phyloP scores from a whole-genome alignment of 2,329 filamentous ascomycete genomes.

The Nigrospora oryzae region DNA sequence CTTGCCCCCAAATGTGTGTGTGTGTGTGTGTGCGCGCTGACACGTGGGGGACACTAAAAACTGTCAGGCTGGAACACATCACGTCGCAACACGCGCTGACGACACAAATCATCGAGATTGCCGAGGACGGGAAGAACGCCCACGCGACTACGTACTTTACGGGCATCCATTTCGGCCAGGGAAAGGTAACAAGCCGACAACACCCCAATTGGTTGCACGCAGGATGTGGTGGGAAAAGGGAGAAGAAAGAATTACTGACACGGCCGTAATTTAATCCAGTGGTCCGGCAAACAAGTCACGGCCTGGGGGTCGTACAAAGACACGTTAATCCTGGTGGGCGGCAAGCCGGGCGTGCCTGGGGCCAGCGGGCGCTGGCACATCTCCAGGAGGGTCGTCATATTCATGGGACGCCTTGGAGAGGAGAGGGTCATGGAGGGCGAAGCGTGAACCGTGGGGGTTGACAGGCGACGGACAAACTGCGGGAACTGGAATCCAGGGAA shows the following conservation, averaged over 20 bases:
- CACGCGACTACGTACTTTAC: slow-evolving; percentile 6
- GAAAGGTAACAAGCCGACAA: neutral
- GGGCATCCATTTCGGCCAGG: slow-evolving; percentile 6
- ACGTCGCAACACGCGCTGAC: slow-evolving; percentile 6
- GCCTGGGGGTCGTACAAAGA: slow-evolving; percentile 6
- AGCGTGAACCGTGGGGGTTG: neutral
- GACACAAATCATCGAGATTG: slow-evolving; percentile 5
- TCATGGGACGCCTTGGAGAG: slow-evolving; percentile 2
- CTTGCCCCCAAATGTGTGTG: too few species aligned
- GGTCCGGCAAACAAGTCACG: slow-evolving; percentile 4
- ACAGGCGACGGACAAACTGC: too few species aligned
- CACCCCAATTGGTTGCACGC: too few species aligned
- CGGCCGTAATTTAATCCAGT: neutral
- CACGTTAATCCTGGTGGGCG: neutral
- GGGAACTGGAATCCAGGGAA: too few species aligned
- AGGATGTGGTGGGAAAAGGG: too few species aligned
- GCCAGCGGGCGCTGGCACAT: slow-evolving; percentile 5
- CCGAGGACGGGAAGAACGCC: slow-evolving; percentile 2
- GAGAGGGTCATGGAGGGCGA: slow-evolving; percentile 2
- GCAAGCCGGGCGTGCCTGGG: neutral
- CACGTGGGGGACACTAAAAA: neutral
- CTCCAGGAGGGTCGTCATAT: neutral
- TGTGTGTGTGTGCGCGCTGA: too few species aligned
- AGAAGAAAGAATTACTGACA: too few species aligned
- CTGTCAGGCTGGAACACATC: slow-evolving; percentile 2